Conservation (phyloP, 2,329 filamentous ascomycete species). For the Fusarium sp. region DNA sequence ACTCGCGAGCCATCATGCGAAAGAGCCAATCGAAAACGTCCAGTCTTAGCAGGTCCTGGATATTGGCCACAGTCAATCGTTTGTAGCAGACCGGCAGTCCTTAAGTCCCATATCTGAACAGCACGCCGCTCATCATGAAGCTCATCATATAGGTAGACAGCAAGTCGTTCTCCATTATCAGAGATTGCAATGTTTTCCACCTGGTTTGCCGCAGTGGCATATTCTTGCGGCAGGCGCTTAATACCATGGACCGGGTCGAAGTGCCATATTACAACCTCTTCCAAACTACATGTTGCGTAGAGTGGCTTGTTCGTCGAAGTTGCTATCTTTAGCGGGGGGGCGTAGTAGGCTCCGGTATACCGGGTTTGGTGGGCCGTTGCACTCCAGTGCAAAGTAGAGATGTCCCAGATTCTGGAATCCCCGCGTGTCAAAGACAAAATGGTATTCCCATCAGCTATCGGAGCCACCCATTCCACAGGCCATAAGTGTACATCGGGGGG, state of each 20-base stretch:
- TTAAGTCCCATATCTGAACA: neutral
- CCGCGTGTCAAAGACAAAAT: fast-evolving
- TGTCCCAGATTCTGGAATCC: neutral
- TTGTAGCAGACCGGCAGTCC: too few relatives aligned
- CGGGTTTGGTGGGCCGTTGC: neutral
- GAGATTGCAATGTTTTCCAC: neutral
- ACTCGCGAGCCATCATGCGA: neutral
- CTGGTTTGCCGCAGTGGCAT: too few relatives aligned
- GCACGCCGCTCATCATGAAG: neutral
- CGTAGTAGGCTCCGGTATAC: too few relatives aligned
- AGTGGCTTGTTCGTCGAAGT: neutral
- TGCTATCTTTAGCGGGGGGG: neutral
- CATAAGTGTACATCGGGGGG: neutral
- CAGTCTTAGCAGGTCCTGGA: fast-evolving
- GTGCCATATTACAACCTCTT: neutral
- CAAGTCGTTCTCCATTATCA: neutral
- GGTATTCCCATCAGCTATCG: too few relatives aligned
- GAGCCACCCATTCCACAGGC: fast-evolving
- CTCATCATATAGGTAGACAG: fast-evolving
- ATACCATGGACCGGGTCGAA: neutral
- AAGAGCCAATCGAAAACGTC: neutral
- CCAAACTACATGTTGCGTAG: neutral
- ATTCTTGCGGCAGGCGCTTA: too few relatives aligned
- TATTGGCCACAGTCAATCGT: fast-evolving
- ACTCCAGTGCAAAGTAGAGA: neutral